Conservation (phyloP, 1,284 basidiomycete species). For the Apiotrichum sp. region DNA sequence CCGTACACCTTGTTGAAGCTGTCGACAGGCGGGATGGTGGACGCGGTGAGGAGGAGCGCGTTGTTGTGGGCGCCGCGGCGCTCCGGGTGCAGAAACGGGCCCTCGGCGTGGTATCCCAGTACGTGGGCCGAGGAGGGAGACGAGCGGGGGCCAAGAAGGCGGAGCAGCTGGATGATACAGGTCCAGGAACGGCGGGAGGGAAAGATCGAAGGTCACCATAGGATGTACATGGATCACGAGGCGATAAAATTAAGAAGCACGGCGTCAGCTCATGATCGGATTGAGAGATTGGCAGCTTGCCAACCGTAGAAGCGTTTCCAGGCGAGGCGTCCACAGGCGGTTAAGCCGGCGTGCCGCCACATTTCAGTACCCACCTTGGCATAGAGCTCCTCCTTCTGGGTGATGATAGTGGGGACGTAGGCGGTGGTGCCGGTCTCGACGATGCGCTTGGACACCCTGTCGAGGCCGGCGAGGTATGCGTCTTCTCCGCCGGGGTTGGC, state of each 20-base stretch:
- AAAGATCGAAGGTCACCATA: not conserved
- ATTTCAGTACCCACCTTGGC: constrained; percentile 50
- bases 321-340: not conserved
- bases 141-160: constrained; percentile 45
- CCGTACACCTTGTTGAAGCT: constrained; percentile 71
- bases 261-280: not conserved
- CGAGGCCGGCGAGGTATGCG: constrained; percentile 61
- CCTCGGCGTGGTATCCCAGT: constrained; percentile 83
- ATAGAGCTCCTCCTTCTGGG: constrained; percentile 37
- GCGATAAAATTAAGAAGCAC: not conserved
- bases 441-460: constrained; percentile 64
- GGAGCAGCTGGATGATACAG: constrained; percentile 47
- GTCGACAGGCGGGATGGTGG: constrained; percentile 15
- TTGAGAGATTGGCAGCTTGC: too few relatives aligned
- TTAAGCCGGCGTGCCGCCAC: not conserved
- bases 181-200: not conserved
- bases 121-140: constrained; percentile 52
- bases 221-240: not conserved
- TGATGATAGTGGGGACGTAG: constrained; percentile 63
- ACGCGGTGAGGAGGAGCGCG: constrained; percentile 60
- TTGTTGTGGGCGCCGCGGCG: constrained; percentile 70
- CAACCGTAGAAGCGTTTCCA: too few relatives aligned
- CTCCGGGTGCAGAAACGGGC: constrained; percentile 69
- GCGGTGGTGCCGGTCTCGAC: constrained; percentile 82
- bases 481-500: constrained; percentile 61